Evolutionary conservation across 208 protist species (phyloP).

Genomic region (Acanthamoeba castellanii): DNA sequence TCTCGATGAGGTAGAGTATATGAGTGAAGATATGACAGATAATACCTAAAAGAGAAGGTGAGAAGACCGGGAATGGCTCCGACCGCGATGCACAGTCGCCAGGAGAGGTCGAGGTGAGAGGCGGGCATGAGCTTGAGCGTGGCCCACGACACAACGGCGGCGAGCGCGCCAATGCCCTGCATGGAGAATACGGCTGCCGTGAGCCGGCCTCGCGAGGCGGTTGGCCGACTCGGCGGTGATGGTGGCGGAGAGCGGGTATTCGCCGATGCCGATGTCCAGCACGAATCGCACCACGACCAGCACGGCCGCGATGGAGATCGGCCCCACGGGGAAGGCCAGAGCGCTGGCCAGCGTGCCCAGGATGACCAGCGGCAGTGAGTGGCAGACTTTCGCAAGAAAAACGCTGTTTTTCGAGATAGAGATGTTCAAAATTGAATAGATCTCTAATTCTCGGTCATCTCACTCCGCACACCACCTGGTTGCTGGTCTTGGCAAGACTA

Average conservation of each 20-base stretch:
- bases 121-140: neutral
- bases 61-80: constrained; percentile 81
- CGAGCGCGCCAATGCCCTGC: constrained; percentile 84
- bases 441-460: too few relatives aligned
- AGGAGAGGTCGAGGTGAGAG: constrained; percentile 62
- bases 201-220: constrained; percentile 61
- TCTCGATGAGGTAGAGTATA: constrained; percentile 79
- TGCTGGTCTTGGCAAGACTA: too few relatives aligned
- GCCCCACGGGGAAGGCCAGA: neutral
- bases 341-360: constrained; percentile 71
- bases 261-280: constrained; percentile 87
- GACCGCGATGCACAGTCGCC: constrained; percentile 79
- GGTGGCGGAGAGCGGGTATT: constrained; percentile 88
- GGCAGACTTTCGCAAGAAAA: too few relatives aligned
- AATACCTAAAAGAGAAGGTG: constrained; percentile 82
- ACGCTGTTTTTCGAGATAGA: too few relatives aligned
- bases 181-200: constrained; percentile 85
- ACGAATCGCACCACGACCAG: constrained; percentile 79
- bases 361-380: constrained; percentile 81
- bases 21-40: too few relatives aligned
- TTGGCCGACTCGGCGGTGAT: constrained; percentile 79
- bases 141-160: constrained; percentile 73
- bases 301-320: constrained; percentile 74
- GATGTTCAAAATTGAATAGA: too few relatives aligned
- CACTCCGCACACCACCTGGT: too few relatives aligned